A percentile compares a stretch with the other conserved stretches of the same genome.
phyloP scores from a whole-genome alignment of 805 yeast species.

The Hanseniaspora thailandica region DNA sequence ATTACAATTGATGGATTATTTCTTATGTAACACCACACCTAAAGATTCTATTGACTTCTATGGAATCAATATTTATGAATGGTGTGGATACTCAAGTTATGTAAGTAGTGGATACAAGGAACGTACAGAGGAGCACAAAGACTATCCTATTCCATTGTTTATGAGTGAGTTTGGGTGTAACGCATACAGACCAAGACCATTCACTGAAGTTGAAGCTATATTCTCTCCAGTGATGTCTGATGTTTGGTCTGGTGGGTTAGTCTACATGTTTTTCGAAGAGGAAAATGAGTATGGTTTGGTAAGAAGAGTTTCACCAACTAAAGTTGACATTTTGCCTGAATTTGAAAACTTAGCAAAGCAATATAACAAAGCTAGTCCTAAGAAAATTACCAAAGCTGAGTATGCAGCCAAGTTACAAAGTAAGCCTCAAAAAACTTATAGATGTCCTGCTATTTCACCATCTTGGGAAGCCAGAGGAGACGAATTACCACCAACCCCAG shows the following conservation, averaged over 20 bases:
- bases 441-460: constrained; percentile 42
- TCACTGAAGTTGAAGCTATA: constrained; percentile 56
- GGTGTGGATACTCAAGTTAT: constrained; percentile 67
- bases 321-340: constrained; percentile 47
- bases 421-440: constrained; percentile 25
- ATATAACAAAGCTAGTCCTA: constrained; percentile 39
- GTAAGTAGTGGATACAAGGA: constrained; percentile 52
- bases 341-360: constrained; percentile 45
- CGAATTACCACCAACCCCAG: constrained; percentile 58
- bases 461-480: constrained; percentile 47
- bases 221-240: constrained; percentile 58
- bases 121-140: constrained; percentile 49
- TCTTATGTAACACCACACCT: constrained; percentile 57
- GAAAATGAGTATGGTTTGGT: constrained; percentile 66
- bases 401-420: constrained; percentile 22
- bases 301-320: constrained; percentile 32
- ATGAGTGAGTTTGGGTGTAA: constrained; percentile 79
- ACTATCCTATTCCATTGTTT: constrained; percentile 61
- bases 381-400: constrained; percentile 28
- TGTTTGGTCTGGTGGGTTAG: constrained; percentile 81
- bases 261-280: constrained; percentile 73
- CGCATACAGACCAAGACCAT: constrained; percentile 51
- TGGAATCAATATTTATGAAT: constrained; percentile 78
- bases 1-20: constrained; percentile 67
- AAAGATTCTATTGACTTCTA: constrained; percentile 53